Evolutionary conservation across 148 eudicot species (phyloP), one percentile per base, ranked within the genome.

Genomic region (Linanthus parryae): DNA sequence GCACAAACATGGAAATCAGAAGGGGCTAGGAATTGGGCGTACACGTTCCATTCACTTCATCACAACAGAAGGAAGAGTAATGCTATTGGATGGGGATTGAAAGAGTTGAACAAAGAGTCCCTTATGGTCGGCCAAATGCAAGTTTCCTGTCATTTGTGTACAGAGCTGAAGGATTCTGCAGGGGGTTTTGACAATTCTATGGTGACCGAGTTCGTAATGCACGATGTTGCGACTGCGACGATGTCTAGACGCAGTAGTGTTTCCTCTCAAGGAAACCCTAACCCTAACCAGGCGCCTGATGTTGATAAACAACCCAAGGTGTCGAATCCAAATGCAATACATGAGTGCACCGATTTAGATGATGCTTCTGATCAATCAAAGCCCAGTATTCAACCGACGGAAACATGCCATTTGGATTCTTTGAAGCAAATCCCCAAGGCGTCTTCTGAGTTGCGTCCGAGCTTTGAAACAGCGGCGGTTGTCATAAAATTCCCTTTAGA

Each of bases 51-150:
- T 58, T 76, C 78, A 9, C 57, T 67, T 65, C n/a, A n/a, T n/a
- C 79, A 80, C n/a, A 68, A 72, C 36, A 75, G 55, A 55, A 81
- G 85, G 68, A 85, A 61, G 69, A 79, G 92, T 59, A 83, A 66
- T 58, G 82, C 82, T 19, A 71, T 68, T 58, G 77, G 72, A 37
- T 42, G 72, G 71, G 94, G 86, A 47, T 39, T 59, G 37, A 81
- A 65, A 66, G 75, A 72, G 58, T 62, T 63, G 60, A 80, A 69
- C 49, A 83, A 69, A 66, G 84, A 68, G 57, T 75, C 82, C 19
- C 61, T 84, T 22, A 57, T 81, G 70, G 73, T 86, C 51, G 95
- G 89, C 26, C 98, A 91, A 63, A 86, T 91, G 95, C 80, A 68
- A 56, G 95, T 86, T 46, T 78, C 92, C 16, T 86, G 95, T 64